Evolutionary conservation across 2,329 filamentous ascomycete genomes (phyloP).

Genomic region (Cercospora zeina): DNA sequence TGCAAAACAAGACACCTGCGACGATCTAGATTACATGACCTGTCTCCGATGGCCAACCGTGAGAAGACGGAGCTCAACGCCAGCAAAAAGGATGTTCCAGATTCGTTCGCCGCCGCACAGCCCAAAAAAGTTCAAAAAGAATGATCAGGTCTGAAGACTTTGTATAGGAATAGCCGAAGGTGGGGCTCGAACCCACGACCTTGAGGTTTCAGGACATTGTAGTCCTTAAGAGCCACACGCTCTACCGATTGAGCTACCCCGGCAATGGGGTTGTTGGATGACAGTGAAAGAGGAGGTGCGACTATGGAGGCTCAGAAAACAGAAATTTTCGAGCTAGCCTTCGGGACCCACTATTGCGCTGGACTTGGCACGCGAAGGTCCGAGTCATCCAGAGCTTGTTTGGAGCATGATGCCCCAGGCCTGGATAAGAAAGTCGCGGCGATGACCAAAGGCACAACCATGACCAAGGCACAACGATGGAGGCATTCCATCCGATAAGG

Average conservation of each 20-base stretch:
- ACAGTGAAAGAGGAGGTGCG: background rate
- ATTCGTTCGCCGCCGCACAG: background rate
- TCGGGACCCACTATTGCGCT: background rate
- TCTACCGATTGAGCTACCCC: slow-evolving; percentile 56
- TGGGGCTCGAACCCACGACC: slow-evolving; percentile 34
- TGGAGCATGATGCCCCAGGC: background rate
- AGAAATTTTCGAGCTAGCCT: background rate
- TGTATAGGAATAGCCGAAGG: slow-evolving; percentile 34
- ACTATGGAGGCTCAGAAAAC: background rate
- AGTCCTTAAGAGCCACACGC: slow-evolving; percentile 39
- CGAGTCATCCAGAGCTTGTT: background rate
- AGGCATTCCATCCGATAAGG: background rate
- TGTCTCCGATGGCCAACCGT: no score
- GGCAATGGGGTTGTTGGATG: slow-evolving; percentile 34
- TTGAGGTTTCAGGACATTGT: slow-evolving; percentile 25
- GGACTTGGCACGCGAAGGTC: background rate
- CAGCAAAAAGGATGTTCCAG: no score
- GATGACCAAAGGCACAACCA: background rate
- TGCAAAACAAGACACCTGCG: background rate
- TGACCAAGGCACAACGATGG: background rate
- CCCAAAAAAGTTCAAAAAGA: background rate
- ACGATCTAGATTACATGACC: background rate
- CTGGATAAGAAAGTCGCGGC: background rate
- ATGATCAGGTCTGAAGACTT: background rate
- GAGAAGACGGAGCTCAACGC: no score